phyloP scores from a whole-genome alignment of 1,284 basidiomycete genomes.

The Naganishia cerealis region DNA sequence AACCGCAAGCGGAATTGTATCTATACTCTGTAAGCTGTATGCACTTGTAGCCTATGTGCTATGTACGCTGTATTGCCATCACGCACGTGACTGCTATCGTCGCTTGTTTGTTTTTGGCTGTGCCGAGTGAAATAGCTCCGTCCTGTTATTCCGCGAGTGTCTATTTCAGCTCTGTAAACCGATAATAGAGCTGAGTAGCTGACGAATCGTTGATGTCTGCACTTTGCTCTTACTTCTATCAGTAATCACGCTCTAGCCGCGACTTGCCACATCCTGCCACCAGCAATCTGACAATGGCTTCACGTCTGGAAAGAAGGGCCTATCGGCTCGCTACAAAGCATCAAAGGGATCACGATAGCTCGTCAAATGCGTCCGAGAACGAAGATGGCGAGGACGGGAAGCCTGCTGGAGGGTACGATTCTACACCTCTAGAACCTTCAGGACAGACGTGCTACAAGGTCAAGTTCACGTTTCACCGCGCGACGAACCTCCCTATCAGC shows the following conservation, averaged over 20 bases:
- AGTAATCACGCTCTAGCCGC: neutral
- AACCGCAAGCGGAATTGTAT: neutral
- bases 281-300: neutral
- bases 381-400: slow-evolving; percentile 34
- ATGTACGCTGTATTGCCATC: neutral
- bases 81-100: slow-evolving; percentile 1
- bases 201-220: neutral
- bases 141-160: neutral
- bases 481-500: slow-evolving; percentile 54
- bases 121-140: neutral
- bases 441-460: slow-evolving; percentile 51
- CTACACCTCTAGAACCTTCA: slow-evolving; percentile 40
- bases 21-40: neutral
- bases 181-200: slow-evolving; percentile 3
- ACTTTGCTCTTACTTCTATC: neutral
- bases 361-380: neutral
- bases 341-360: neutral
- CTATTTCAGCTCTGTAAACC: neutral
- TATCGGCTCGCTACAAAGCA: slow-evolving; percentile 20
- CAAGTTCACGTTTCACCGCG: slow-evolving; percentile 56
- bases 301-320: slow-evolving; percentile 10
- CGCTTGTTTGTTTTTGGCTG: neutral
- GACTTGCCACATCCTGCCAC: neutral
- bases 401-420: slow-evolving; percentile 45
- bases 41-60: no score